Base-by-base conservation (phyloP, 2,329 filamentous ascomycete species). In the Colletotrichum trifolii region DNA sequence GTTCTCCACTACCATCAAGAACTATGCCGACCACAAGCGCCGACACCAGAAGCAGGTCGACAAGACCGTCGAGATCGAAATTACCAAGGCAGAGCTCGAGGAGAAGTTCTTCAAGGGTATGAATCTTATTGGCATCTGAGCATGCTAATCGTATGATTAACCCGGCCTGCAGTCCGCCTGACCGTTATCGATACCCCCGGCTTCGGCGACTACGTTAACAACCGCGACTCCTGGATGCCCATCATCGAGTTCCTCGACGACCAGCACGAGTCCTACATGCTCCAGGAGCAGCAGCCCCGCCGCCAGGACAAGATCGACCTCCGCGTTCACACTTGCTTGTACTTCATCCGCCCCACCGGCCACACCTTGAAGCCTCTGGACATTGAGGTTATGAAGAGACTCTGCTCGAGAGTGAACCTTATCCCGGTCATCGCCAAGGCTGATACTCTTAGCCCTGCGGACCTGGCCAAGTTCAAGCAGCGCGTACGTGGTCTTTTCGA, bases 31-130 rank as follows among this genome's bases (percentile, higher is more conserved):
- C 82, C 95, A 99, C 89, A 97, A 97, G 88, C 92, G 94, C 82
- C 93, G 96, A 77, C 96, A 99, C 82, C 93, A 96, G 83, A 99
- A 99, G 89, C 96, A 99, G 86, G 89, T 98, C 73, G 96, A 99
- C 85, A 98, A 98, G 89, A 99, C 96, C 10, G 96, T 99, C 71
- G 96, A 99, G 85, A 99, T 99, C 73, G 96, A 99, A 82, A 99
- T 99, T 78, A 99, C 96, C 80, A 99, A 99, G 88, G 96, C 96
- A 66, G 96, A 99, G 85, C 85, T 99, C 69, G 96, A 99, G 84
- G 96, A 99, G 91, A 99, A 99, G 86, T 99, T 99, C 87, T 99
- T 99, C 91, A 99, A 99, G 88, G 95, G 95, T 97, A 85, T 63
- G 76, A 46, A 35, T 39, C 34, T 39, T 6, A 40, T n/a, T 35